Evolutionary conservation across 2,329 filamentous ascomycete species (phyloP), one percentile per base, ranked within the genome.

Genomic region (Juglanconis sp.): DNA sequence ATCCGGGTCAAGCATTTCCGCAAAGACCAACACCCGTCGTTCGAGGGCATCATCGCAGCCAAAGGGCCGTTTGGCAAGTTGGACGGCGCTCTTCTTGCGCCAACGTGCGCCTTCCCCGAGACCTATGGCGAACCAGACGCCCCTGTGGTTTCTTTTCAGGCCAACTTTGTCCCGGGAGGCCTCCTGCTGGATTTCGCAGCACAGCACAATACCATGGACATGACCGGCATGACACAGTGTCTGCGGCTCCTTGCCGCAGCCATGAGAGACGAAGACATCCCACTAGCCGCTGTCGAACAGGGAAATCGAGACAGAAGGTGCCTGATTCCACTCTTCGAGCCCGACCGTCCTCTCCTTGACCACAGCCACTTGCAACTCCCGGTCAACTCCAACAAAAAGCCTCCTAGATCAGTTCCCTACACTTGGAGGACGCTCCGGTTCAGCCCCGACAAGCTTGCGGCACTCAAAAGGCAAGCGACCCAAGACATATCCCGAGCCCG

Each of bases 121-220:
- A 55, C 55, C 17, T 70, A 73, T 59, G 63, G 5, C 13, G 52
- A 54, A 5, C 10, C 62, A 34, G 59, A 62, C 10, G 65, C 53
- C 17, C 66, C 66, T 15, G 62, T 65, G 11, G 56, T 66, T 10
- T 57, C 64, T 11, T 36, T 70, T 4, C 69, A 72, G 58, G 64
- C 60, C 46, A 71, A 60, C 55, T 68, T 69, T 48, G 62, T 72
- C 32, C 63, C 65, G 36, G 69, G 67, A 24, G 71, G 70, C 6
- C 47, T 70, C 35, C 53, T 72, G 11, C 61, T 73, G 3, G 68
- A 64, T 38, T 65, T 68, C 51, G 62, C 61, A 4, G 64, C 63
- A 15, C 69, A 73, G 46, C 72, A 73, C 57, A 73, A 67, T 47
- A 64, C 70, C 34, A 65, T 71, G 31, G 71, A 72, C 53, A 68